Evolutionary conservation across 1,284 basidiomycete genomes (phyloP).

Genomic region (Pterulicium gracile): DNA sequence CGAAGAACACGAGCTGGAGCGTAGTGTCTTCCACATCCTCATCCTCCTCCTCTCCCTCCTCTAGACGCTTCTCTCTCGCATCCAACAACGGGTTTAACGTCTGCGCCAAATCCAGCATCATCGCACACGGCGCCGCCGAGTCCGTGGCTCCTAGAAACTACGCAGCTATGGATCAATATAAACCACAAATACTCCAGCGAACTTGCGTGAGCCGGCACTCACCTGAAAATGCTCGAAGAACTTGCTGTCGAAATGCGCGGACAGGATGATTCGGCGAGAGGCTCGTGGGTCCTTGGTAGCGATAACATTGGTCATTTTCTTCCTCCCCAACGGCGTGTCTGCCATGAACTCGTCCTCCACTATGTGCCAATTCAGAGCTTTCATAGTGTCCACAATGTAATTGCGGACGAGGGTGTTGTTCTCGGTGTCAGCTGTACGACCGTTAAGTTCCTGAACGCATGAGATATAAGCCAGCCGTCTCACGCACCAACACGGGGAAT

Average conservation of each 20-base stretch:
- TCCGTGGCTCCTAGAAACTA: conserved; percentile 98
- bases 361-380: conserved; percentile 72
- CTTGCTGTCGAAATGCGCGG: conserved; percentile 96
- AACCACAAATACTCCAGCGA: conserved; percentile 1
- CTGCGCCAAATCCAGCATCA: conserved; percentile 86
- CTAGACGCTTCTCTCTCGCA: conserved; percentile 43
- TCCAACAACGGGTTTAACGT: conserved; percentile 64
- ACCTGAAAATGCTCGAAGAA: conserved; percentile 65
- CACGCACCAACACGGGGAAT: conserved; percentile 72
- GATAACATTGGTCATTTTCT: conserved; percentile 84
- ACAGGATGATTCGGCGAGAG: conserved; percentile 70
- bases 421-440: conserved; percentile 47
- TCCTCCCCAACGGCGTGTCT: conserved; percentile 77
- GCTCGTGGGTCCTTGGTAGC: conserved; percentile 91
- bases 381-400: conserved; percentile 64
- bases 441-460: conserved; percentile 8
- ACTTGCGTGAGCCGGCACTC: conserved; percentile 25
- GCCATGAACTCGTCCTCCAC: conserved; percentile 75
- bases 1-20: conserved; percentile 93
- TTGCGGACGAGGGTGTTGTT: conserved; percentile 74
- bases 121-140: conserved; percentile 91
- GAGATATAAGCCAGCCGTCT: conserved; percentile 3
- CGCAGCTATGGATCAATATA: conserved; percentile 8
- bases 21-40: conserved; percentile 76
- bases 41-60: conserved; percentile 54